phyloP scores from a whole-genome alignment of 257 asterid species.

The Petunia axillaris region DNA sequence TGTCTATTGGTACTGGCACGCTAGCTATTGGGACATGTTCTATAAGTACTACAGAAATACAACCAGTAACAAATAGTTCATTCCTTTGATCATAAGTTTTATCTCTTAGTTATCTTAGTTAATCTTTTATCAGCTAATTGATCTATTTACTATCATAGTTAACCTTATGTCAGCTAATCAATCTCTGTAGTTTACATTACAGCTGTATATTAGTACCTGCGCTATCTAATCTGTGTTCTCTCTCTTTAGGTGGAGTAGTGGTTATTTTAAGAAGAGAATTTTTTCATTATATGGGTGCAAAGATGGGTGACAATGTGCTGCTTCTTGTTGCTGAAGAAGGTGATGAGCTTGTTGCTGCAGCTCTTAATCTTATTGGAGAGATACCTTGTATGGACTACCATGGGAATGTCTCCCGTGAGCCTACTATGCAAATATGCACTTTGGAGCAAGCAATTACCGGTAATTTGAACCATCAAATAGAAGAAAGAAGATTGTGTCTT shows the following conservation, averaged over 20 bases:
- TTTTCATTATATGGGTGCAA: slow-evolving; percentile 91
- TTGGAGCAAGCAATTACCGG: slow-evolving; percentile 97
- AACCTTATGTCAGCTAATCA: not conserved
- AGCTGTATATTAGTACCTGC: not conserved
- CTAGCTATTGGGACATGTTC: slow-evolving; percentile 61
- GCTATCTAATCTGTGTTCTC: not conserved
- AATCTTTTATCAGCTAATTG: slow-evolving; percentile 7
- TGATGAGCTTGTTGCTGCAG: slow-evolving; percentile 83
- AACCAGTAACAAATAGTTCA: slow-evolving; percentile 76
- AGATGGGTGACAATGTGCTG: slow-evolving; percentile 75
- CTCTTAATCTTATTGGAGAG: slow-evolving; percentile 91
- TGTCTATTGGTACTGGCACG: slow-evolving; percentile 51
- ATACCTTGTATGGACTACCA: slow-evolving; percentile 83
- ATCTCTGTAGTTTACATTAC: slow-evolving; percentile 20
- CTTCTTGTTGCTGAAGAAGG: slow-evolving; percentile 71
- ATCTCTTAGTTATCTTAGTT: slow-evolving; percentile 12
- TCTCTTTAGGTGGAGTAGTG: slow-evolving; percentile 87
- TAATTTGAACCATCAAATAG: slow-evolving; percentile 26
- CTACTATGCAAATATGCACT: slow-evolving; percentile 87
- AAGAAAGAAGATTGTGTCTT: not conserved
- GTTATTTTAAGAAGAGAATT: slow-evolving; percentile 89
- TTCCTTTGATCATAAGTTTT: slow-evolving; percentile 25
- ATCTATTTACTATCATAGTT: too few species aligned
- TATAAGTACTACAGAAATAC: slow-evolving; percentile 88
- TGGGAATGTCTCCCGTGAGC: slow-evolving; percentile 93